Evolutionary conservation across 1,284 basidiomycete species (phyloP), one percentile per base, ranked within the genome.

Genomic region (Hortiboletus rubellus): DNA sequence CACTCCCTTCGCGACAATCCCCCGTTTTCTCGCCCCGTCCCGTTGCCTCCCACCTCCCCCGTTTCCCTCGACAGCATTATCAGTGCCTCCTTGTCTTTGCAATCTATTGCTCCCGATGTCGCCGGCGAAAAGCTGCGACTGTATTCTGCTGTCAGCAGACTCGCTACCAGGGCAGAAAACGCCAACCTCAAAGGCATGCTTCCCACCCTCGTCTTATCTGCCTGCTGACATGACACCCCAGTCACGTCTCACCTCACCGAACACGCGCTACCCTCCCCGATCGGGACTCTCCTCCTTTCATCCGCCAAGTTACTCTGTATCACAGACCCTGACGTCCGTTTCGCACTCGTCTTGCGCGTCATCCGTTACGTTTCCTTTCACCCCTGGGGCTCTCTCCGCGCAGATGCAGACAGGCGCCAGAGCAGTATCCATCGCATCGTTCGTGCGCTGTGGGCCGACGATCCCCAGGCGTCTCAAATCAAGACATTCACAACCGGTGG

Each of bases 301-400:
- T 61, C 70, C 3, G 54, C 70, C 15, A 60, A 63, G 5, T 69
- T 86, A 1, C 59, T 63, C 17, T 46, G 63, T 3, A 72, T 80
- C 41, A 62, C 67, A 7, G 74, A 80, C 51, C 66, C 67, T 0
- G 63, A 74, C 3, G 66, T 83, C 18, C 78, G 74, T 42, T 63
- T 68, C 44, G 79, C 80, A 3, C 67, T 90, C 27, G 69, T 89
- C 52, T 76, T 84, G 27, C 85, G 87, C 27, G 79, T 86, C 46
- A 72, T 89, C 34, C 87, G 89, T 14, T 87, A 83, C 64, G 73
- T 84, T 43, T 91, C 89, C 3, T 84, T 83, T 46, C 76, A 81
- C 37, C 86, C 88, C 4, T 92, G 91, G 91, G 90, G 90, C 5
- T 83, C 84, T 45, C 62, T 79, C 22, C 76, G 74, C 17, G 81